Evolutionary conservation across 2,329 filamentous ascomycete species (phyloP).

Genomic region (Ascosphaera apis): DNA sequence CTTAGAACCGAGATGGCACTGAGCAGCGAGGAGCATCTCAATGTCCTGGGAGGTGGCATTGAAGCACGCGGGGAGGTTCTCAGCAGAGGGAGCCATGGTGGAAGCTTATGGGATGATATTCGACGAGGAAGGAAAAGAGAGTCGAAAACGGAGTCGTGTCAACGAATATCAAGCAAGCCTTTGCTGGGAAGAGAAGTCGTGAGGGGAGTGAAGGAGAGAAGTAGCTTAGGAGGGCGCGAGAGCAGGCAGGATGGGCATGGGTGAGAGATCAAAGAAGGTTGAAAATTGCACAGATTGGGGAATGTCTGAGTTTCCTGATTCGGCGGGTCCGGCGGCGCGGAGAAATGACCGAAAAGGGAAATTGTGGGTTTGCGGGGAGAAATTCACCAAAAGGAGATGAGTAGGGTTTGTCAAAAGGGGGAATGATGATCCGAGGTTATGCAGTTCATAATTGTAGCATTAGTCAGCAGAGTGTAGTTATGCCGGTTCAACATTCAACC

Average conservation of each 20-base stretch:
- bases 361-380: neutral
- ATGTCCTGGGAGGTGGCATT: conserved; percentile 96
- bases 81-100: conserved; percentile 65
- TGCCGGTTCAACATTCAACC: too few relatives aligned
- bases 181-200: neutral
- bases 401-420: too few relatives aligned
- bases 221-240: neutral
- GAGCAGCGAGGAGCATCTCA: conserved; percentile 96
- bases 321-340: too few relatives aligned
- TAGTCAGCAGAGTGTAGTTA: too few relatives aligned
- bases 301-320: too few relatives aligned
- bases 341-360: neutral
- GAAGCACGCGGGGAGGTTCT: conserved; percentile 79
- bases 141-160: neutral
- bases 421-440: neutral
- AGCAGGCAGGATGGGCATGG: too few relatives aligned
- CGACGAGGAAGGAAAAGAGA: conserved; percentile 6
- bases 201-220: neutral
- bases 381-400: neutral
- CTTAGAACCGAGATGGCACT: conserved; percentile 93
- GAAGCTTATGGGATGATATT: conserved; percentile 12
- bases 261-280: too few relatives aligned
- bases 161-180: neutral
- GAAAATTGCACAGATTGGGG: too few relatives aligned
- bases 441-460: neutral